A percentile compares a stretch with the other conserved stretches of the same genome.
phyloP scores from a whole-genome alignment of 495 filamentous ascomycete species.

The Astrothelium subdiscretum region DNA sequence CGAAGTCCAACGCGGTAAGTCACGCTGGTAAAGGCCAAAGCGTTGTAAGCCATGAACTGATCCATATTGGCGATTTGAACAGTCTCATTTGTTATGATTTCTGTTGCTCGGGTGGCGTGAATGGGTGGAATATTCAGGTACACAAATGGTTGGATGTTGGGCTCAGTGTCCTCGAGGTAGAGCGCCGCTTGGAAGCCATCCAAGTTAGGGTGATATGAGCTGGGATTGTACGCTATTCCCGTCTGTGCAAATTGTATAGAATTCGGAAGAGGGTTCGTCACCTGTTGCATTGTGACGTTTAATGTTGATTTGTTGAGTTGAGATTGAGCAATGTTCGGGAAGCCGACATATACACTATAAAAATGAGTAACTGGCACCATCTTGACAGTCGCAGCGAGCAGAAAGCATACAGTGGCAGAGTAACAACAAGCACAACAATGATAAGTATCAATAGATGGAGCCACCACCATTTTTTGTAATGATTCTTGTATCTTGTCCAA shows the following conservation, averaged over 20 bases:
- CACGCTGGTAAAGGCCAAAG: constrained; percentile 42
- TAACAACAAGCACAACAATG: constrained; percentile 45
- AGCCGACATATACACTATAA: constrained; percentile 56
- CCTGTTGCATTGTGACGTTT: constrained; percentile 42
- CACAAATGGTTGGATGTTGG: constrained; percentile 43
- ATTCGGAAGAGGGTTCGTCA: constrained; percentile 47
- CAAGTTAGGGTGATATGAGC: constrained; percentile 42
- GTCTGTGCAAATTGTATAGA: constrained; percentile 45
- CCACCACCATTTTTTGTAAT: constrained; percentile 62
- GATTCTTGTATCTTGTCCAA: constrained; percentile 18
- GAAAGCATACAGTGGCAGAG: constrained; percentile 53
- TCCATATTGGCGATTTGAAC: constrained; percentile 39
- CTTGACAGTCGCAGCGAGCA: neutral
- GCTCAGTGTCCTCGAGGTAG: constrained; percentile 41
- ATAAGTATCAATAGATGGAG: constrained; percentile 49
- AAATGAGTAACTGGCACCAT: neutral
- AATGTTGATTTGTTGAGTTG: constrained; percentile 55
- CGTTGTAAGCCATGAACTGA: constrained; percentile 48
- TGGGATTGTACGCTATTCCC: constrained; percentile 35
- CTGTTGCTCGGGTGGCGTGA: constrained; percentile 43
- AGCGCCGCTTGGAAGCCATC: constrained; percentile 44
- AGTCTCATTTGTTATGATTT: constrained; percentile 42
- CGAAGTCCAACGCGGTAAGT: constrained; percentile 46
- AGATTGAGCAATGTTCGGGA: constrained; percentile 59
- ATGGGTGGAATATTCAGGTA: constrained; percentile 43